These are phyloP conservation scores for Linum tenue DNA, from an alignment of 345 rosid species.

Conservation along the genomic window DNA sequence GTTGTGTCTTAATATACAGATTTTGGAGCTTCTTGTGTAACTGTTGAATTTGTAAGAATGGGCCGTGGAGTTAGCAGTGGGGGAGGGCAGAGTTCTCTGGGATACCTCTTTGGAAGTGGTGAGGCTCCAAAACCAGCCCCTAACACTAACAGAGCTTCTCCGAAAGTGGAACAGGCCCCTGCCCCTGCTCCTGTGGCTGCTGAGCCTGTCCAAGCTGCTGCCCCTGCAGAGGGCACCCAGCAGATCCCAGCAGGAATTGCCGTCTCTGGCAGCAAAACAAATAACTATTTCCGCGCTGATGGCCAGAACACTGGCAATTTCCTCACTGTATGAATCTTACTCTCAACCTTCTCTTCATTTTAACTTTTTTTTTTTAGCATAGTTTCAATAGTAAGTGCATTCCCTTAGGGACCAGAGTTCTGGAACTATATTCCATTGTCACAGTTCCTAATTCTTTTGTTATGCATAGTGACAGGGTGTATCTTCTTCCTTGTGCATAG, in stretches of 20 bases:
- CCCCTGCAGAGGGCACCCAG: neutral
- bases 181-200: neutral
- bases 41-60: neutral
- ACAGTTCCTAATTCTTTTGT: no score
- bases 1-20: neutral
- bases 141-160: neutral
- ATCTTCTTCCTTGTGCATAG: neutral
- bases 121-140: neutral
- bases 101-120: neutral
- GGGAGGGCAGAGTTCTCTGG: neutral
- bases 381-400: no score
- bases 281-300: neutral
- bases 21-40: neutral
- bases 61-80: constrained; percentile 1
- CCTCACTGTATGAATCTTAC: neutral
- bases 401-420: no score
- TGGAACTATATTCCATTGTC: no score
- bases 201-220: neutral
- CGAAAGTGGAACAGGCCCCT: neutral
- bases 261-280: neutral
- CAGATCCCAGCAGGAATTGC: neutral
- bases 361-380: neutral
- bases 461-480: neutral
- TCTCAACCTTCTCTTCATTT: neutral
- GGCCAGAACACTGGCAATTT: constrained; percentile 1